Conservation (phyloP, 768 basidiomycete species). For the Boletus insuetus region DNA sequence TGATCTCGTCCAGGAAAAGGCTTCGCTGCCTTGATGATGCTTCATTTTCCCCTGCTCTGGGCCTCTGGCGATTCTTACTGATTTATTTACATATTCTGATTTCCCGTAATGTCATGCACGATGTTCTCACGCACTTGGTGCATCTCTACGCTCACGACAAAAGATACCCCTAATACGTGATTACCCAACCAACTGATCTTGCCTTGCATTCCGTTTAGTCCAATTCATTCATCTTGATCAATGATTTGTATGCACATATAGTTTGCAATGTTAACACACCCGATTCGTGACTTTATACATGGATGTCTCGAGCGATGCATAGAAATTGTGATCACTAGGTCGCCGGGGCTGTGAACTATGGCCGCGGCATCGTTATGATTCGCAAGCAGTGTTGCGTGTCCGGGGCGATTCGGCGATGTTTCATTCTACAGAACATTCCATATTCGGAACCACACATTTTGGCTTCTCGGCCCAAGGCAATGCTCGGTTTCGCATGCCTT, state of each 20-base stretch:
- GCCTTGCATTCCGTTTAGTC: slow-evolving; percentile 12
- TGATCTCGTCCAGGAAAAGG: slow-evolving; percentile 56
- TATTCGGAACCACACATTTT: slow-evolving; percentile 15
- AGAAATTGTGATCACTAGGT: slow-evolving; percentile 6
- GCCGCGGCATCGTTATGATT: slow-evolving; percentile 18
- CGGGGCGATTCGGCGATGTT: slow-evolving; percentile 9
- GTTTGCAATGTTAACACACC: slow-evolving; percentile 11
- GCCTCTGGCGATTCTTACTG: slow-evolving; percentile 6
- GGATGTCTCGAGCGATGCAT: slow-evolving; percentile 15
- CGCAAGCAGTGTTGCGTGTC: slow-evolving; percentile 8
- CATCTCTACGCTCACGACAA: slow-evolving; percentile 18
- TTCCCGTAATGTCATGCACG: slow-evolving; percentile 22
- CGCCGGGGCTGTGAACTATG: slow-evolving; percentile 1
- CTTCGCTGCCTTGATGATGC: slow-evolving; percentile 25
- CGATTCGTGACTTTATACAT: slow-evolving; percentile 2
- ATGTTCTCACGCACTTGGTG: slow-evolving; percentile 22
- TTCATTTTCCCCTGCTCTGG: slow-evolving; percentile 13
- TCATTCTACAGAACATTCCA: slow-evolving; percentile 29
- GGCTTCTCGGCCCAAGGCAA: slow-evolving; percentile 12
- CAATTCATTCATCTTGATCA: slow-evolving; percentile 11
- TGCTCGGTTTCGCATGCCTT: slow-evolving; percentile 15
- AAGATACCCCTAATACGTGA: slow-evolving; percentile 35
- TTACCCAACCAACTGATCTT: slow-evolving; percentile 25
- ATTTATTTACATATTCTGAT: slow-evolving; percentile 23
- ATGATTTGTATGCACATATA: slow-evolving; percentile 30